Conservation (phyloP, 179 eudicot species). For the Beta lomatogona region DNA sequence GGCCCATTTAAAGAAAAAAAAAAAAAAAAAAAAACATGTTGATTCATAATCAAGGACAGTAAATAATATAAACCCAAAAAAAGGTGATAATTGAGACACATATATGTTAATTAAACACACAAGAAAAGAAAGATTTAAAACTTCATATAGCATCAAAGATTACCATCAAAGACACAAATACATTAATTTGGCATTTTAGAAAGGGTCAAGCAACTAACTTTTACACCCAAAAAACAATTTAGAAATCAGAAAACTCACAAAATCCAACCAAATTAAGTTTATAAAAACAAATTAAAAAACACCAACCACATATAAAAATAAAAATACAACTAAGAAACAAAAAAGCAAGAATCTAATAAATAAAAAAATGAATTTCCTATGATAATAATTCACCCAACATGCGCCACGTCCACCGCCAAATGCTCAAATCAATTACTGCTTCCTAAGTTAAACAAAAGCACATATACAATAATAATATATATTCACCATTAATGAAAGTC, state of each 20-base stretch:
- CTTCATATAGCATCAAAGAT: too few species aligned
- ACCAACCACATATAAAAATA: conserved; percentile 18
- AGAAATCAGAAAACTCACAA: conserved; percentile 18
- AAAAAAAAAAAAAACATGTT: too few species aligned
- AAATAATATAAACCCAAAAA: too few species aligned
- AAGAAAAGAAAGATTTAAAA: too few species aligned
- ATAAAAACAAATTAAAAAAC: not conserved
- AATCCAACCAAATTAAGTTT: conserved; percentile 28
- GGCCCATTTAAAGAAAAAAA: too few species aligned
- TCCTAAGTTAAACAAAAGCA: not conserved
- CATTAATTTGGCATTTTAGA: not conserved
- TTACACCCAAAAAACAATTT: not conserved
- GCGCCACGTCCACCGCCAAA: conserved; percentile 33
- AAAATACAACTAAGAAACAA: not conserved
- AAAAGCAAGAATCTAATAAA: not conserved
- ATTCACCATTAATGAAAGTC: conserved; percentile 7
- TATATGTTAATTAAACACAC: too few species aligned
- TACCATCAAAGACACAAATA: too few species aligned
- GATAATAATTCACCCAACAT: conserved; percentile 23
- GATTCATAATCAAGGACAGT: not conserved
- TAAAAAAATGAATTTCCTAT: not conserved
- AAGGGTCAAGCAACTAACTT: conserved; percentile 30
- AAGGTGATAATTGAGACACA: too few species aligned
- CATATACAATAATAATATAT: not conserved
- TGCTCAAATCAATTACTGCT: not conserved